Base-by-base conservation (phyloP, 2,329 filamentous ascomycete genomes). In the Cryoendolithus antarcticus region DNA sequence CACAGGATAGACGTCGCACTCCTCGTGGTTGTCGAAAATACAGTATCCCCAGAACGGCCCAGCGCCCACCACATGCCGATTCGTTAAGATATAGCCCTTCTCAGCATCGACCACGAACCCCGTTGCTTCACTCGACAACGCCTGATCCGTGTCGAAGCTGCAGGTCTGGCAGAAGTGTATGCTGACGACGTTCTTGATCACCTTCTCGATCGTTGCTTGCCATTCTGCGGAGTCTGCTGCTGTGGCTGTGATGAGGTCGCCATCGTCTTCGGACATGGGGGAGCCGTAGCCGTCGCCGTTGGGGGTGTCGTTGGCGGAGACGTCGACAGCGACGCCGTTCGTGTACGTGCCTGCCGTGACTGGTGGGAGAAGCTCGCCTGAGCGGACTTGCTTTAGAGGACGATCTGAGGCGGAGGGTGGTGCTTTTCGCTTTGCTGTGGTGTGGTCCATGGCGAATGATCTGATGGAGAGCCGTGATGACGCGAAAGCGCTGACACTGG, bases 121-220 rank as follows among this genome's bases (percentile, higher is more conserved):
- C 1, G 91, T 98, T 3, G 91, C 91, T 65, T 98, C 91, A 54
- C 86, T 95, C 11, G 86, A 86, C 60, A 93, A 73, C 5, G 91
- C 91, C 21, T 85, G 70, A 53, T 98, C 91, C n/a, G 91, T 96
- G 61, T 98, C 91, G 60, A 98, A 98, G 15, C 89, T 88, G 60
- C 85, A 93, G 0, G 91, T 95, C 70, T 95, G 86, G 60, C 89
- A 96, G 67, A 98, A 98, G 50, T 93, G 83, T 54, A 98, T 96
- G n/a, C 89, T 94, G 36, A 98, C 91, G 11, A 96, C 91, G 51
- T 88, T 94, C 58, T 82, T 80, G 39, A 98, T 88, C 3, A 98
- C 91, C 45, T 78, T 81, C 62, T 95, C 88, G 44, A 96, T 93
- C 1, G 88, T 95, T 37, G 80, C 82, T 63, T 96, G 89, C 91